Evolutionary conservation across 345 rosid genomes (phyloP).

Genomic region (Pugionium cornutum): DNA sequence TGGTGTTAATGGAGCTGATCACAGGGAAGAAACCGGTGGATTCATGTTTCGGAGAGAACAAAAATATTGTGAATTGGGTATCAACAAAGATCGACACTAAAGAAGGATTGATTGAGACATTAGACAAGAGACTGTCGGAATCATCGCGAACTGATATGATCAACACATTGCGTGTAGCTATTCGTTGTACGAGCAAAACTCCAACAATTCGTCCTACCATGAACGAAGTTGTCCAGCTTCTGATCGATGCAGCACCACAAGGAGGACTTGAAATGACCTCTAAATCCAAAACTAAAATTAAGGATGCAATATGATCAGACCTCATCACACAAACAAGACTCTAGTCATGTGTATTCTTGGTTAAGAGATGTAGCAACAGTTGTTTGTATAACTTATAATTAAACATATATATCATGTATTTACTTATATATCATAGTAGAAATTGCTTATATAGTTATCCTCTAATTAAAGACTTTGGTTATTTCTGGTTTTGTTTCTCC

Average conservation of each 20-base stretch:
- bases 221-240: slow-evolving; percentile 83
- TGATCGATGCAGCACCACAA: slow-evolving; percentile 68
- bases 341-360: slow-evolving; percentile 18
- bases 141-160: slow-evolving; percentile 74
- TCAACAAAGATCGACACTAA: slow-evolving; percentile 68
- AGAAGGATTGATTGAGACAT: slow-evolving; percentile 68
- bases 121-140: slow-evolving; percentile 65
- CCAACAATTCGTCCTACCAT: slow-evolving; percentile 80
- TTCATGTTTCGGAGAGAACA: slow-evolving; percentile 75
- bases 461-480: no score
- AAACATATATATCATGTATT: no score
- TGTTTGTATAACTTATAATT: not conserved
- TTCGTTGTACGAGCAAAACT: slow-evolving; percentile 62
- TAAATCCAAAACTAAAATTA: slow-evolving; percentile 55
- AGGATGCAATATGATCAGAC: slow-evolving; percentile 44
- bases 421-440: no score
- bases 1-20: slow-evolving; percentile 82
- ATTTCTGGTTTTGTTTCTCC: no score
- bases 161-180: slow-evolving; percentile 68
- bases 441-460: no score
- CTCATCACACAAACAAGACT: slow-evolving; percentile 19
- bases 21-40: slow-evolving; percentile 85
- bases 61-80: slow-evolving; percentile 79
- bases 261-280: slow-evolving; percentile 30
- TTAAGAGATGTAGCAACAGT: slow-evolving; percentile 23